phyloP scores from a whole-genome alignment of 495 filamentous ascomycete genomes.

The Patellaria atrata region DNA sequence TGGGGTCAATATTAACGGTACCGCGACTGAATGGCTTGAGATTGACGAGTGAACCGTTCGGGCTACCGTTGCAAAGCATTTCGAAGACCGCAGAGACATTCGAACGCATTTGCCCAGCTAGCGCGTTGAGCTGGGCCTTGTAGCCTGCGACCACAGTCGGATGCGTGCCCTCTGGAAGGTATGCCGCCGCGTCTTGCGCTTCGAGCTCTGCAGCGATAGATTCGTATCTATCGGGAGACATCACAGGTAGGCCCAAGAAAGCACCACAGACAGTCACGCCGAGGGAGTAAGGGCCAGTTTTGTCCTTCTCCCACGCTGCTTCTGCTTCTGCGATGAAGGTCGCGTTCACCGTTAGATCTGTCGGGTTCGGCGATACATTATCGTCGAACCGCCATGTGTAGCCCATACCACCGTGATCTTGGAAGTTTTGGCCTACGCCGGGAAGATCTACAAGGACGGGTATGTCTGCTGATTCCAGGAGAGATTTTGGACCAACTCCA shows the following conservation, averaged over 20 bases:
- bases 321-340: slow-evolving; percentile 8
- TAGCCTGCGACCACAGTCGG: slow-evolving; percentile 33
- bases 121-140: slow-evolving; percentile 31
- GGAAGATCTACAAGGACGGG: slow-evolving; percentile 4
- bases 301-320: slow-evolving; percentile 7
- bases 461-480: slow-evolving; percentile 9
- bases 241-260: slow-evolving; percentile 33
- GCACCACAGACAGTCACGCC: slow-evolving; percentile 31
- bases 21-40: slow-evolving; percentile 34
- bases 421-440: slow-evolving; percentile 13
- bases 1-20: slow-evolving; percentile 32
- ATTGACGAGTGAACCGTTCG: slow-evolving; percentile 27
- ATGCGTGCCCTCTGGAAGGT: slow-evolving; percentile 27
- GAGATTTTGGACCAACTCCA: slow-evolving; percentile 12
- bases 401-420: too few relatives aligned
- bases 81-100: slow-evolving; percentile 21
- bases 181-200: slow-evolving; percentile 26
- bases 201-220: slow-evolving; percentile 24
- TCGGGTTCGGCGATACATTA: slow-evolving; percentile 31
- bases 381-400: neutral
- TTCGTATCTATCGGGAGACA: slow-evolving; percentile 26
- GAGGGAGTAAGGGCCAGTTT: slow-evolving; percentile 29
- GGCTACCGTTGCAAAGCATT: slow-evolving; percentile 30
- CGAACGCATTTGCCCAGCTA: slow-evolving; percentile 26
- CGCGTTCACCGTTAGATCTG: slow-evolving; percentile 3